Base-by-base conservation (phyloP, 331 rosid species). In the Erythrophleum ivorense region DNA sequence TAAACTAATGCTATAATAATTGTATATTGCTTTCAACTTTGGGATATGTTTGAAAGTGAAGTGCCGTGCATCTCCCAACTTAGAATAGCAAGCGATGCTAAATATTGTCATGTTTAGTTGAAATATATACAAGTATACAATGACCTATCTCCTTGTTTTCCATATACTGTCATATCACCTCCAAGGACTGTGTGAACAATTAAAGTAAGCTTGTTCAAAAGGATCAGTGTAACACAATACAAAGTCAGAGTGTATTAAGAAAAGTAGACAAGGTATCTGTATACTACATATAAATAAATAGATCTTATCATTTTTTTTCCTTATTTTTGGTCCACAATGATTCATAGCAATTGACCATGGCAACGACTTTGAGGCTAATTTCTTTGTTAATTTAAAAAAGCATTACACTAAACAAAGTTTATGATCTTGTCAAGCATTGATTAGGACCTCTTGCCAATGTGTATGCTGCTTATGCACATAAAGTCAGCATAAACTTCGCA, bases 401-500 rank as follows among this genome's bases (percentile, higher is more conserved):
- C 1, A 41, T 41, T 41, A 41, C 0, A 41, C 46, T 41, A 2
- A 41, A 41, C 3, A 6, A 41, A 41, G 46, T 41, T 41, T 41
- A 41, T 41, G 8, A 3, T 41, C 46, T 77, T 71, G 52, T 77
- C 80, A 81, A 54, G 71, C 50, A 48, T 76, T 72, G 85, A 81
- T 71, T 7, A 7, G 16, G 16, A 49, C 16, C 16, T 12, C 16
- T 49, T 49, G 71, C 34, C 67, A 36, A 34, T 73, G 50, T 58
- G 76, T 71, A 78, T 78, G 78, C 71, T 78, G 88, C 63, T 18
- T 67, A 81, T 81, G 76, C 86, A 82, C 84, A 43, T 82, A 74
- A 82, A 85, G 88, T 82, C 82, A 69, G 62, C 86, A 48, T 53
- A 75, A 81, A 62, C 80, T 60, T 68, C 24, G 77, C 86, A 78